A percentile compares a stretch with the other conserved stretches of the same genome.
Conservation (phyloP, 2,329 filamentous ascomycete genomes). For the Hymenoscyphus salicellus region DNA sequence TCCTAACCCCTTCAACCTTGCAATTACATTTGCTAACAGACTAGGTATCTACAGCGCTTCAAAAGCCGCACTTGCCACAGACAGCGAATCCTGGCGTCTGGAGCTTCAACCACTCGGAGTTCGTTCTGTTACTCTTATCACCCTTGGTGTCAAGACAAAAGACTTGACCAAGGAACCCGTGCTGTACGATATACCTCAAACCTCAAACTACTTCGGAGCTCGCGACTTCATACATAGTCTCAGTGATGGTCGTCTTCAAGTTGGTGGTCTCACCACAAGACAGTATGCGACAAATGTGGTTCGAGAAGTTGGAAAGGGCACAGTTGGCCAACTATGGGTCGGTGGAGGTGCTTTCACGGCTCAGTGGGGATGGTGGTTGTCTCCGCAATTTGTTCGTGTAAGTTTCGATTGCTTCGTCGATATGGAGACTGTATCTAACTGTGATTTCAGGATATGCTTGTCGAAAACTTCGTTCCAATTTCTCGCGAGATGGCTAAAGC, state of each 20-base stretch:
- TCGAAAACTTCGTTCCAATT: too few relatives aligned
- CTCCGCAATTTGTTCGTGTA: too few relatives aligned
- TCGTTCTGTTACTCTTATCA: constrained; percentile 16
- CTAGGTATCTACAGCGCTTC: constrained; percentile 19
- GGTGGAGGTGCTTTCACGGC: neutral
- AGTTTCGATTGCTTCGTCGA: too few relatives aligned
- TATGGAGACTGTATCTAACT: too few relatives aligned
- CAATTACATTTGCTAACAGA: constrained; percentile 12
- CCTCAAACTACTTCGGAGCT: constrained; percentile 16
- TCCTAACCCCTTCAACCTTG: neutral
- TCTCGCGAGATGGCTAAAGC: too few relatives aligned
- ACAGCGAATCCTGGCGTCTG: constrained; percentile 18
- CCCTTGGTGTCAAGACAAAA: constrained; percentile 19
- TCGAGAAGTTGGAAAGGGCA: neutral
- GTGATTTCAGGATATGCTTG: too few relatives aligned
- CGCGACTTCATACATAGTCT: constrained; percentile 10
- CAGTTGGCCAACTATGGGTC: constrained; percentile 4
- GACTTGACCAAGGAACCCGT: constrained; percentile 5
- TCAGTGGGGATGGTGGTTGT: too few relatives aligned
- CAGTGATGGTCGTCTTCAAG: constrained; percentile 7
- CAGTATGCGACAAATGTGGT: constrained; percentile 12
- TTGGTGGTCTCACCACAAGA: constrained; percentile 5
- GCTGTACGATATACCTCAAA: constrained; percentile 11
- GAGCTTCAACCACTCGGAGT: constrained; percentile 23
- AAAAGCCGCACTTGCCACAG: constrained; percentile 16